Evolutionary conservation across 495 filamentous ascomycete species (phyloP).

Genomic region (Aspergillus haitiensis): DNA sequence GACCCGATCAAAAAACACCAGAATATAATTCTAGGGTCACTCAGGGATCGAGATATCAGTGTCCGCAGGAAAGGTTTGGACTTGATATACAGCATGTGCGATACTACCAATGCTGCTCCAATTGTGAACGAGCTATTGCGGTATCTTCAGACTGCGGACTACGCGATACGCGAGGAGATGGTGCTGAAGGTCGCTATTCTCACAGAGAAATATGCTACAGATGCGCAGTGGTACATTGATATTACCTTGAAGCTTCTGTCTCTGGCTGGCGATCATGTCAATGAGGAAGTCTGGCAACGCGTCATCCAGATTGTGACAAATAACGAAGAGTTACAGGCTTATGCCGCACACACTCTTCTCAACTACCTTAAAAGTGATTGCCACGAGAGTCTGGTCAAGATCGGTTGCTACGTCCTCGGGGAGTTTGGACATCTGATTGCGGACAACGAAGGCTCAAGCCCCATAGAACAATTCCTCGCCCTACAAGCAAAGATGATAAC

Average conservation of each 20-base stretch:
- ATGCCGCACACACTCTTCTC: constrained; percentile 89
- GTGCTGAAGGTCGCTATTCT: constrained; percentile 97
- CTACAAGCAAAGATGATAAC: constrained; percentile 86
- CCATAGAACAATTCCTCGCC: constrained; percentile 96
- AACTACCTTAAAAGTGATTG: constrained; percentile 89
- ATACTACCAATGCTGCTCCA: constrained; percentile 82
- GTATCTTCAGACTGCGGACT: constrained; percentile 95
- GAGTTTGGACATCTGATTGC: constrained; percentile 98
- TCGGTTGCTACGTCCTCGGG: constrained; percentile 91
- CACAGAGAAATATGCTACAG: constrained; percentile 97
- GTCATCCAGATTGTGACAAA: constrained; percentile 99
- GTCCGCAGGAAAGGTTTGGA: constrained; percentile 95
- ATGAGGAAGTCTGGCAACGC: constrained; percentile 98
- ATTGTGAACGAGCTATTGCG: constrained; percentile 93
- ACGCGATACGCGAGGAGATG: constrained; percentile 98
- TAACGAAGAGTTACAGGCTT: constrained; percentile 96
- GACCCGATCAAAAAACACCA: constrained; percentile 99
- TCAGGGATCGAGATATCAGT: constrained; percentile 95
- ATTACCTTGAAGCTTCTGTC: constrained; percentile 93
- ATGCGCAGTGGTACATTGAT: constrained; percentile 99
- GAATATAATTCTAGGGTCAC: constrained; percentile 87
- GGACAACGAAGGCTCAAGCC: constrained; percentile 89
- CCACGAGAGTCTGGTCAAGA: constrained; percentile 96
- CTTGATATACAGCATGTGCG: constrained; percentile 99
- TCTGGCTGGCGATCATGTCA: constrained; percentile 97